Evolutionary conservation across 2,329 filamentous ascomycete genomes (phyloP).

Genomic region (Colletotrichum orchidophilum): DNA sequence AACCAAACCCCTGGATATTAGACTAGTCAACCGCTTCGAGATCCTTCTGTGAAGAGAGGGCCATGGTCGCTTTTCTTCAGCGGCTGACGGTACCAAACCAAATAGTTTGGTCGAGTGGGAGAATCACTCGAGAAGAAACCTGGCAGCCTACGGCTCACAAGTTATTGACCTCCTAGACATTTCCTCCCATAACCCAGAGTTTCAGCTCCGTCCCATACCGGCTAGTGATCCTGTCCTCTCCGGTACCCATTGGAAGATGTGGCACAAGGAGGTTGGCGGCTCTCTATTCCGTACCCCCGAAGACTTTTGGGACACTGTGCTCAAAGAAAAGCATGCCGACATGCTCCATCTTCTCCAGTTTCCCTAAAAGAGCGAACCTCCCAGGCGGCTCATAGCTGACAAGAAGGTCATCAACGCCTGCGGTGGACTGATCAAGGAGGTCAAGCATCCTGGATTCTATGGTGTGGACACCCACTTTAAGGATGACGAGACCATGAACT

Average conservation of each 20-base stretch:
- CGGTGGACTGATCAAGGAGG: slow-evolving; percentile 64
- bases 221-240: slow-evolving; percentile 66
- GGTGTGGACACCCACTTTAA: slow-evolving; percentile 81
- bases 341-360: slow-evolving; percentile 72
- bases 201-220: slow-evolving; percentile 64
- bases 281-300: slow-evolving; percentile 59
- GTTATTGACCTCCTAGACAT: slow-evolving; percentile 47
- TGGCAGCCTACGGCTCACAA: slow-evolving; percentile 63
- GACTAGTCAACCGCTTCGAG: too few relatives aligned
- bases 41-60: too few relatives aligned
- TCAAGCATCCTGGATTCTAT: slow-evolving; percentile 72
- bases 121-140: slow-evolving; percentile 77
- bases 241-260: slow-evolving; percentile 66
- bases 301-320: slow-evolving; percentile 65
- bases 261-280: slow-evolving; percentile 59
- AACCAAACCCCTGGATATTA: too few relatives aligned
- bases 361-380: slow-evolving; percentile 71
- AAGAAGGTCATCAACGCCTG: slow-evolving; percentile 77
- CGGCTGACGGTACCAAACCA: not conserved
- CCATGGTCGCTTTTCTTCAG: not conserved
- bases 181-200: slow-evolving; percentile 59
- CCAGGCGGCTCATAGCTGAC: slow-evolving; percentile 63
- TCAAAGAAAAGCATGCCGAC: slow-evolving; percentile 65
- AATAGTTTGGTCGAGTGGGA: slow-evolving; percentile 74
- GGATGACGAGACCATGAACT: slow-evolving; percentile 71